A percentile compares a stretch with the other conserved stretches of the same genome.
These are phyloP conservation scores for Cystobasidium onofrii DNA, from an alignment of 768 basidiomycete species.

Conservation along the genomic window DNA sequence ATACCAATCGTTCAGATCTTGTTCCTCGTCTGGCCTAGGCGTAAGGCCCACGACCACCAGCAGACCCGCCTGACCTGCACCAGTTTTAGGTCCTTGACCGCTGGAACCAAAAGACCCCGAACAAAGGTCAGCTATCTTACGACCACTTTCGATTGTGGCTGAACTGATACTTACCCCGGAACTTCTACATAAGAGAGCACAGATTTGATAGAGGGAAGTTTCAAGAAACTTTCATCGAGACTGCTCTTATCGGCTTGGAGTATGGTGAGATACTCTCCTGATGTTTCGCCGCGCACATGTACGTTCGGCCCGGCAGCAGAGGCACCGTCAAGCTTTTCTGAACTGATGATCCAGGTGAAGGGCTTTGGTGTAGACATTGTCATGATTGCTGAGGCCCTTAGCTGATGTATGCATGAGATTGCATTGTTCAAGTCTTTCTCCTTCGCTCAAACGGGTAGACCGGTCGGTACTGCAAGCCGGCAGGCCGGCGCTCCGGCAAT, in stretches of 20 bases:
- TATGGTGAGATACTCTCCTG: not conserved
- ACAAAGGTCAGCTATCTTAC: not conserved
- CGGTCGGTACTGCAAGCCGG: too few species aligned
- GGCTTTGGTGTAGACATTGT: not conserved
- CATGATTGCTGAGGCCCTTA: too few species aligned
- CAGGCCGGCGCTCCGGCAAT: too few species aligned
- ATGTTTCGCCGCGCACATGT: not conserved
- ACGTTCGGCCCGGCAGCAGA: not conserved
- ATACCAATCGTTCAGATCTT: slow-evolving; percentile 3
- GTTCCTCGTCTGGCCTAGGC: not conserved
- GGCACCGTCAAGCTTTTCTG: not conserved
- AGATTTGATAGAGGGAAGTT: not conserved
- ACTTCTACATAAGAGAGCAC: not conserved
- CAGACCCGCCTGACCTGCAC: not conserved
- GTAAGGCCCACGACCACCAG: not conserved
- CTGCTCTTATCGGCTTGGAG: not conserved
- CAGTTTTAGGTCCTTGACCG: not conserved
- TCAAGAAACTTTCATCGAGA: not conserved
- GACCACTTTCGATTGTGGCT: not conserved
- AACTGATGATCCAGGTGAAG: not conserved
- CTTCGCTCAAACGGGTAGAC: too few species aligned
- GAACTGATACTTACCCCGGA: not conserved
- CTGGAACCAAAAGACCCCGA: not conserved
- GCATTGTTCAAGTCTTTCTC: too few species aligned
- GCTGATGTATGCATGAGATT: too few species aligned